Percentiles rank a stretch among this genome's conserved stretches.
Evolutionary conservation across 148 eudicot species (phyloP).

Genomic region (Camellia japonica): DNA sequence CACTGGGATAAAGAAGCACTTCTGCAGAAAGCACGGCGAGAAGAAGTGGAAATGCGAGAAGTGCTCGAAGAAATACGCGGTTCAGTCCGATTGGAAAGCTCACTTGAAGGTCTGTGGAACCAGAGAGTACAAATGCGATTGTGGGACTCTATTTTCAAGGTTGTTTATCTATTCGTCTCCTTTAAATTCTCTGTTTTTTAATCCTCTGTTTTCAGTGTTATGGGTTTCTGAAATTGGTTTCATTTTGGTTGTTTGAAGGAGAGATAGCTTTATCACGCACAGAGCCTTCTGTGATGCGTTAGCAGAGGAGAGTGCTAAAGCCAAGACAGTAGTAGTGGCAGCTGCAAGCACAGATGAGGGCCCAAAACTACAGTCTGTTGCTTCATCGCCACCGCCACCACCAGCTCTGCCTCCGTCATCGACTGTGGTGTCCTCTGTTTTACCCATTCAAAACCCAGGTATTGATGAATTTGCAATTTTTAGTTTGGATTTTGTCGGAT

Average conservation of each 20-base stretch:
- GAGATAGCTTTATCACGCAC: constrained; percentile 87
- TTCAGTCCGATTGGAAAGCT: constrained; percentile 91
- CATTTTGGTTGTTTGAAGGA: constrained; percentile 32
- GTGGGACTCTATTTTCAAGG: constrained; percentile 84
- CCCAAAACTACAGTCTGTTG: constrained; percentile 28
- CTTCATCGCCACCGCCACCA: constrained; percentile 29
- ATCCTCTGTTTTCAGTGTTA: neutral
- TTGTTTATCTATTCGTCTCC: constrained; percentile 15
- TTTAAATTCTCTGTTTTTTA: neutral
- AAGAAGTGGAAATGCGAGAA: constrained; percentile 90
- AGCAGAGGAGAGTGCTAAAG: constrained; percentile 65
- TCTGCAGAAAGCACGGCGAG: constrained; percentile 80
- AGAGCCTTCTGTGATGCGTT: constrained; percentile 88
- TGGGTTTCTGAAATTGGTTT: constrained; percentile 6
- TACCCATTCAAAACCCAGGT: constrained; percentile 64
- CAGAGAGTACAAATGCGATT: constrained; percentile 80
- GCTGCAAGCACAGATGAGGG: constrained; percentile 33
- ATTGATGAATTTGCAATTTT: constrained; percentile 19
- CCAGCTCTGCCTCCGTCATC: constrained; percentile 29
- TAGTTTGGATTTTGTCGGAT: constrained; percentile 20
- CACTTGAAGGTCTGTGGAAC: constrained; percentile 83
- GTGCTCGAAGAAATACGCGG: constrained; percentile 91
- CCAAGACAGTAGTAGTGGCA: constrained; percentile 21
- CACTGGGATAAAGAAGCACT: constrained; percentile 87
- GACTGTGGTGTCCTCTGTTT: constrained; percentile 33